Base-by-base conservation (phyloP, 2,329 filamentous ascomycete genomes). In the Zasmidium citrigriseum region DNA sequence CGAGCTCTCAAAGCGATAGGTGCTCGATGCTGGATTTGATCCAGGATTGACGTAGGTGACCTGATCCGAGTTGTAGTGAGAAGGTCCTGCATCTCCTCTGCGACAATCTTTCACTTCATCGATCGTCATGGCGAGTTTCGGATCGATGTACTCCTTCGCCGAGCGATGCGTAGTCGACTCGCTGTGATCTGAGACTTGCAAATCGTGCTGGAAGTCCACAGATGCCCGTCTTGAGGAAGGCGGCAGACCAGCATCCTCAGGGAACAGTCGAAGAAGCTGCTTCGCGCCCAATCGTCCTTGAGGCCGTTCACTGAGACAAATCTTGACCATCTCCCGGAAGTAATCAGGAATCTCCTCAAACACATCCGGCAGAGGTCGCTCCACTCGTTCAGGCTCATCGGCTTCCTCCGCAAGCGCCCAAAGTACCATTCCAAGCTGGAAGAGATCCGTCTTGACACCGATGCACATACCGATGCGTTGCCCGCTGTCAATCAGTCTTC, bases 381-480 rank as follows among this genome's bases (percentile, higher is more conserved):
- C 83, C 59, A 89, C 87, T 20, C 85, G 82, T 72, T 98, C 95
- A 1, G 95, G 95, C 69, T 98, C 93, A 68, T 98, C 93, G 56
- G 93, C 86, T 65, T 93, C 85, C 70, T 89, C 89, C 1, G 91
- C 93, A 47, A 99, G 78, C 21, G 91, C 91, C 91, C 93, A 99
- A 2, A 99, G 78, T 1, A 96, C 92, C 95, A 99, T 99, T 4
- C 95, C 95, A 4, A 98, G 83, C 75, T 99, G 95, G 70, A 89
- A 99, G 1, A 99, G 80, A 75, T 99, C 95, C 0, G 93, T 96
- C 76, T 99, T 99, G 72, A 97, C 92, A 12, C 95, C 93, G 71
- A 99, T 98, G 70, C 96, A 97, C 88, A 98, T 96, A 47, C 90
- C 89, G 54, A 99, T 93, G 25, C 91, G 85, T 74, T 97, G 93